Conservation (phyloP, 306 rosid genomes). For the Ormosia emarginata region DNA sequence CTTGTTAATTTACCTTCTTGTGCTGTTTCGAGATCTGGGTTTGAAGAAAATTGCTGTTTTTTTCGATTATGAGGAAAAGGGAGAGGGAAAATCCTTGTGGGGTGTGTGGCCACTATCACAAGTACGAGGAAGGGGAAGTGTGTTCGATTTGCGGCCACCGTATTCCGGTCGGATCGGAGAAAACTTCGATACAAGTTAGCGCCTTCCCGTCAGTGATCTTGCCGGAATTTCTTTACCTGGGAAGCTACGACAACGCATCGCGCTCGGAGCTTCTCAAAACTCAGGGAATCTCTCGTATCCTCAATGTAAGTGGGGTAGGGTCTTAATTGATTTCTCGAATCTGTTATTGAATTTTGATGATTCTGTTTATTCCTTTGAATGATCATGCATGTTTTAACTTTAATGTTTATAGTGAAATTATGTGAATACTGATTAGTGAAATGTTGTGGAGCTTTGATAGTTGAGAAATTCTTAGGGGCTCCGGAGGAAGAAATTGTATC, state of each 20-base stretch:
- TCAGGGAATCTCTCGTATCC: constrained; percentile 91
- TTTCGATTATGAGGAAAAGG: constrained; percentile 77
- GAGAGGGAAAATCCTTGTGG: constrained; percentile 99
- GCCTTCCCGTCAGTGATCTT: constrained; percentile 90
- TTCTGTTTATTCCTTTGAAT: background rate
- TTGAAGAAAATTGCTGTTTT: constrained; percentile 6
- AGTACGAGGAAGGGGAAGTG: constrained; percentile 94
- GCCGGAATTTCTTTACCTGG: constrained; percentile 88
- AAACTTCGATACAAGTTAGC: constrained; percentile 63
- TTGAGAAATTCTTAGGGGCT: background rate
- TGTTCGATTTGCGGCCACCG: constrained; percentile 97
- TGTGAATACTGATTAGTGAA: background rate
- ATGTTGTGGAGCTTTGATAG: background rate
- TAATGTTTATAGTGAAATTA: background rate
- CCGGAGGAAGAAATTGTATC: background rate
- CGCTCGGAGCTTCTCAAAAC: constrained; percentile 96
- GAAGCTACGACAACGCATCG: constrained; percentile 97
- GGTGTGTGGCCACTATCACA: constrained; percentile 97
- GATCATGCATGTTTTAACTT: background rate
- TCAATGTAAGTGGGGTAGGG: constrained; percentile 59
- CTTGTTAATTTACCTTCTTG: background rate
- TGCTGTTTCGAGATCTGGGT: constrained; percentile 40
- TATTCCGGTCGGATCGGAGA: constrained; percentile 73
- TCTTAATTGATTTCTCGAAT: background rate
- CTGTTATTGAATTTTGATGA: background rate